Base-by-base conservation (phyloP, 495 filamentous ascomycete genomes). In the Talaromyces thailandensis region DNA sequence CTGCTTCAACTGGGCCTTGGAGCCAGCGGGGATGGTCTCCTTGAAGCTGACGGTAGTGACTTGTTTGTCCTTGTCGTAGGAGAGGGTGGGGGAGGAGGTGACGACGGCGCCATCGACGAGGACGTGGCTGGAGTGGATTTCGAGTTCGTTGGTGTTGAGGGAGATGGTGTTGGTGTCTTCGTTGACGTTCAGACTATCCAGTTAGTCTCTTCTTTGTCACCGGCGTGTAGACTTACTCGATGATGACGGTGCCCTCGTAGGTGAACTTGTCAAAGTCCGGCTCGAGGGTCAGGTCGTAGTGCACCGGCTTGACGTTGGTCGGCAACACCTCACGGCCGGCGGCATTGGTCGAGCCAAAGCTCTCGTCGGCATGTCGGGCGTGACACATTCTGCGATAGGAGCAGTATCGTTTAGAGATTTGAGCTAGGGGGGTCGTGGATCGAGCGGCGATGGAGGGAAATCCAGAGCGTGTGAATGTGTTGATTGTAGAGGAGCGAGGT, bases 141-240 rank as follows among this genome's bases (percentile, higher is more conserved):
- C 85, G 66, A 98, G 80, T 67, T 97, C 89, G 65, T 91, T 77
- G 58, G 89, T 87, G 73, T 98, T 96, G 64, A 98, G 84, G 37
- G 91, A 86, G 69, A 98, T 87, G 25, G 90, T 91, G 65, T 80
- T 91, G 64, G 90, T 89, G 66, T 94, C 89, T 70, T 96, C 91
- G 62, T 81, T 79, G 37, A 97, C 88, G 69, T 96, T 88, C 67
- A 98, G 84, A 66, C 81, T 79, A 70, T 0, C 3, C 6, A 32
- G 6, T 37, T 25, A 51, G 45, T 55, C 1, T 55, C 24, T 3
- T 28, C 51, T 24, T 24, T 24, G 23, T 51, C 5, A 24, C 51
- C 26, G 6, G n/a, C 16, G 18, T 6, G 18, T 3, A 2, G 16
- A 72, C 81, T 45, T 81, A 86, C 83, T 88, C 82, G 65, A 89